Evolutionary conservation across 2,329 filamentous ascomycete genomes (phyloP).

Genomic region (Metarhizium rileyi): DNA sequence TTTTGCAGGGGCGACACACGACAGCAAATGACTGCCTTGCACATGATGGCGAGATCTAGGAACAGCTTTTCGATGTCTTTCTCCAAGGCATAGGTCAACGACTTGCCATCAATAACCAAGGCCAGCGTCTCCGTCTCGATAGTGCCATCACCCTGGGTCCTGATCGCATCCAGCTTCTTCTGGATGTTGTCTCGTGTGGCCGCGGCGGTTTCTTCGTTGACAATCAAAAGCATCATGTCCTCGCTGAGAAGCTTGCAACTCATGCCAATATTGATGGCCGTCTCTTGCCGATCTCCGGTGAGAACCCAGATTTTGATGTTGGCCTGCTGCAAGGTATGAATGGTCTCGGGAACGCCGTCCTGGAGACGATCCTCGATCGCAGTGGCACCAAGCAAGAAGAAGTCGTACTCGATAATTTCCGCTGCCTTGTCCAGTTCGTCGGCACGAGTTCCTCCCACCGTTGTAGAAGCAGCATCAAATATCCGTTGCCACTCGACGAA

Average conservation of each 20-base stretch:
- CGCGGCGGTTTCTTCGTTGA: slow-evolving; percentile 78
- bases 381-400: slow-evolving; percentile 85
- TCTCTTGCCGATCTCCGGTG: slow-evolving; percentile 95
- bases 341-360: slow-evolving; percentile 95
- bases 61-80: slow-evolving; percentile 90
- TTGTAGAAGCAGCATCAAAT: slow-evolving; percentile 80
- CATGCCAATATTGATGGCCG: slow-evolving; percentile 99
- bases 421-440: slow-evolving; percentile 96
- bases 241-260: slow-evolving; percentile 97
- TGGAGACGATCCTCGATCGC: slow-evolving; percentile 96
- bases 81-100: slow-evolving; percentile 84
- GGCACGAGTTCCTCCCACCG: slow-evolving; percentile 81
- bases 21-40: slow-evolving; percentile 97
- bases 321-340: slow-evolving; percentile 90
- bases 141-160: slow-evolving; percentile 66
- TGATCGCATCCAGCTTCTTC: slow-evolving; percentile 88
- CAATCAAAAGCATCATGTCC: slow-evolving; percentile 94
- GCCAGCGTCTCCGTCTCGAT: slow-evolving; percentile 81
- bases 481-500: slow-evolving; percentile 80
- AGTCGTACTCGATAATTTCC: slow-evolving; percentile 87
- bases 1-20: slow-evolving; percentile 97
- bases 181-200: slow-evolving; percentile 80
- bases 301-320: slow-evolving; percentile 99
- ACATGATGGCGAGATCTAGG: slow-evolving; percentile 80
- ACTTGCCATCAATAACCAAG: slow-evolving; percentile 92